phyloP scores from a whole-genome alignment of 2,329 filamentous ascomycete species.

The Fonsecaea erecta region DNA sequence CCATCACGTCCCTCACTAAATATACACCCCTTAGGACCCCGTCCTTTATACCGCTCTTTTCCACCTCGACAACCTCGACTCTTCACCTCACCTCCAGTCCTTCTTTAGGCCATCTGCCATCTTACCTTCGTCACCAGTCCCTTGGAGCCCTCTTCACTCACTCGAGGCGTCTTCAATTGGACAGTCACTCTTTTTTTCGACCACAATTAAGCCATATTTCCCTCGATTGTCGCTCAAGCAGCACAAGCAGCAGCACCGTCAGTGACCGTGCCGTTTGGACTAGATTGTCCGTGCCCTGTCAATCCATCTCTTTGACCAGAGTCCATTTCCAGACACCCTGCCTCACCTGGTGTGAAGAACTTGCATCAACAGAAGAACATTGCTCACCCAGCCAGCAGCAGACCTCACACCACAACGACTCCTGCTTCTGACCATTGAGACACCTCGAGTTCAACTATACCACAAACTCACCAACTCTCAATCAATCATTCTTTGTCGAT shows the following conservation, averaged over 20 bases:
- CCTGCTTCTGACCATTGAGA: neutral
- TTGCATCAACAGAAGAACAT: conserved; percentile 25
- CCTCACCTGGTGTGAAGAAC: conserved; percentile 34
- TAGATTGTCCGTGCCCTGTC: conserved; percentile 25
- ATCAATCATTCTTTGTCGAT: conserved; percentile 17
- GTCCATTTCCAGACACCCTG: conserved; percentile 16
- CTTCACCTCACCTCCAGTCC: conserved; percentile 21
- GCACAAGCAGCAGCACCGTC: conserved; percentile 29
- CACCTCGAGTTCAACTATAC: neutral
- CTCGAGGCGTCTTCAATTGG: conserved; percentile 27
- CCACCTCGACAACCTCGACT: conserved; percentile 17
- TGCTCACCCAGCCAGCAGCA: conserved; percentile 16
- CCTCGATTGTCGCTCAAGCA: conserved; percentile 5
- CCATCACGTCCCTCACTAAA: conserved; percentile 7
- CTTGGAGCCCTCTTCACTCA: conserved; percentile 30
- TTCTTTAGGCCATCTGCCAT: conserved; percentile 27
- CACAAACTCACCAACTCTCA: conserved; percentile 1
- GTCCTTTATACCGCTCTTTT: conserved; percentile 13
- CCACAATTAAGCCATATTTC: neutral
- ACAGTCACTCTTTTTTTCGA: conserved; percentile 27
- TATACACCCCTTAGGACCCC: conserved; percentile 10
- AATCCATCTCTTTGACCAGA: conserved; percentile 33
- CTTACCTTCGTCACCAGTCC: conserved; percentile 25
- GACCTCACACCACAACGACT: conserved; percentile 16
- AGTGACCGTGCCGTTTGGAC: conserved; percentile 29